Base-by-base conservation (phyloP, 1,139 yeast genomes). In the Saccharomyces pastorianus region DNA sequence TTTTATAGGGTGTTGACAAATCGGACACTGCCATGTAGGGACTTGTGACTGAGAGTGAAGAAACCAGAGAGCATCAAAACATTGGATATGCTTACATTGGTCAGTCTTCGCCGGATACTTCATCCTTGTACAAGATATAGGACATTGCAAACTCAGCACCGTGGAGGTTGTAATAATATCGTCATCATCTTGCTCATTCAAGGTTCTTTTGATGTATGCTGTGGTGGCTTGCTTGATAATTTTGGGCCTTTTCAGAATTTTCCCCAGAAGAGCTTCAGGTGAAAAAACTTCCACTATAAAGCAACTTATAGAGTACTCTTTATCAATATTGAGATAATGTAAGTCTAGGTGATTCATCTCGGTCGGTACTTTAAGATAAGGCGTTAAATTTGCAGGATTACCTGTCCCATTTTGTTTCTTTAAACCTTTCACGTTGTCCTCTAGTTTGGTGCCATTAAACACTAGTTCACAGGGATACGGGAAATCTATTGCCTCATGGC, bases 11-110 rank as follows among this genome's bases (percentile, higher is more conserved):
- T 48, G 55, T 49, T 73, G 74, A 63, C 91, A 85, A 23, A 81
- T 72, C 0, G 89, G 89, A 64, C 91, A 85, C 44, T 67, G 66
- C 88, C 88, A 84, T 0, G 79, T 73, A 0, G 88, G 82, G 0
- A 79, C 72, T 60, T 80, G 83, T 48, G 73, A 71, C 62, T 84
- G 89, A 44, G 82, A 71, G 56, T 77, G 76, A 13, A 85, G 60
- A 63, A 76, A 85, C 31, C 81, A 77, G 17, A 73, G 62, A 0
- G 81, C 83, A 67, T 85, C 91, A 67, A 84, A 84, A 61, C 90
- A 84, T 61, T 80, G 83, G 9, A 82, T 68, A 65, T 85, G 91
- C 41, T 76, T 70, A 66, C 90, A 84, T 51, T 67, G 70, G 0
- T 73, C 69, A 2, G 86, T 78, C 59, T 79, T 77, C 2, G 77